Base-by-base conservation (phyloP, 2,329 filamentous ascomycete species). In the Drechslerella coelobrocha region DNA sequence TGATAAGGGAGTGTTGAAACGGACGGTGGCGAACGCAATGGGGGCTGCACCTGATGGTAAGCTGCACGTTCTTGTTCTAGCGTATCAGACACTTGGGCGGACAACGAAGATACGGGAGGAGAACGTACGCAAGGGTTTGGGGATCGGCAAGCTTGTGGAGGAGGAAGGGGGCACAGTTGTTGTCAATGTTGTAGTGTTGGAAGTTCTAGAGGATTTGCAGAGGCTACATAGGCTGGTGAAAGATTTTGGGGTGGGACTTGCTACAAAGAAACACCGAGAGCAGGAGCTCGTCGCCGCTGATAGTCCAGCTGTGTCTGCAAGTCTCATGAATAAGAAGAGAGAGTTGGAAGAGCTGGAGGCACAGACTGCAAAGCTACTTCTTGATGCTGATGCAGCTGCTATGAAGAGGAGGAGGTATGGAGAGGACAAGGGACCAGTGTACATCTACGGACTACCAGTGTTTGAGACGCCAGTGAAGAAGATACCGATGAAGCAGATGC, bases 361-460 rank as follows among this genome's bases (percentile, higher is more conserved):
- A 34, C 59, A 59, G 21, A 71, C 59, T 2, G 48, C 59, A 14
- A 61, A 63, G 19, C 24, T 71, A 6, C 10, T 55, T 10, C 45
- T 71, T 47, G 55, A 60, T 14, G 17, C 37, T 10, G 66, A 71
- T 29, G 37, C 37, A 5, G 59, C 41, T 10, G 53, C 43, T 2
- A 26, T 52, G 37, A 71, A 71, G 48, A 47, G 66, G n/a, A 59
- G 59, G 23, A 34, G 59, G 14, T 71, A 54, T 17, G 43, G 31
- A 4, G 59, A 71, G 4, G 50, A 60, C 12, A 52, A 53, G 17
- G 56, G 57, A 37, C 52, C 52, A 8, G 53, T 53, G 2, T 59
- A 71, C 21, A 62, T 71, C 9, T 71, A 63, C 48, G 66, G 66
- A 31, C 26, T 71, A n/a, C 66, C 66, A 8, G 47, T 56, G 1